A percentile compares a stretch with the other conserved stretches of the same genome.
Evolutionary conservation across 73 alveolate species (phyloP).

Genomic region (Paramecium caudatum): DNA sequence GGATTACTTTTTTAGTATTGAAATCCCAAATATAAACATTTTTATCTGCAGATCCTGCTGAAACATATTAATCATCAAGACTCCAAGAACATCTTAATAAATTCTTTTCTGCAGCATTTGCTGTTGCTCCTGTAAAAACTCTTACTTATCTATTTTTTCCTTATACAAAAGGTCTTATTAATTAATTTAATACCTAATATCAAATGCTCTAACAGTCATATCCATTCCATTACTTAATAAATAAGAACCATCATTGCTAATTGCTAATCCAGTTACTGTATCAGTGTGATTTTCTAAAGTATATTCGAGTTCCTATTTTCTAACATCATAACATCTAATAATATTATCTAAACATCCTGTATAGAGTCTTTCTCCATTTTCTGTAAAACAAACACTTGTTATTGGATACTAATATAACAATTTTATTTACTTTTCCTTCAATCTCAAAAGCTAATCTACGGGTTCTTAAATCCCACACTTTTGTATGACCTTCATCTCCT

Average conservation of each 20-base stretch:
- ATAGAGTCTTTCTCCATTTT: conserved; percentile 85
- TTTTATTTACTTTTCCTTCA: conserved; percentile 63
- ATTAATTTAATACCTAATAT: conserved; percentile 59
- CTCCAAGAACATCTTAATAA: conserved; percentile 92
- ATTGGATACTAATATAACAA: conserved; percentile 72
- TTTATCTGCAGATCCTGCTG: conserved; percentile 96
- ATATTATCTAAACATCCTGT: conserved; percentile 94
- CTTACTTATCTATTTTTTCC: conserved; percentile 82
- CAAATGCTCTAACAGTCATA: conserved; percentile 86
- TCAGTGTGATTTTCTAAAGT: conserved; percentile 92
- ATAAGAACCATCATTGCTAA: conserved; percentile 88
- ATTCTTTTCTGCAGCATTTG: conserved; percentile 89
- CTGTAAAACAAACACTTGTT: conserved; percentile 80
- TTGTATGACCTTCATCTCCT: conserved; percentile 85
- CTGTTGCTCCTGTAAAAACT: conserved; percentile 87
- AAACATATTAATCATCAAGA: conserved; percentile 82
- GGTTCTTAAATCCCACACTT: conserved; percentile 84
- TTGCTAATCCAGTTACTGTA: conserved; percentile 93
- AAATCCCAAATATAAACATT: conserved; percentile 94
- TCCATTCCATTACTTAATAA: conserved; percentile 93
- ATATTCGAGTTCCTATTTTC: conserved; percentile 89
- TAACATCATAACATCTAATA: conserved; percentile 89
- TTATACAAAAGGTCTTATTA: conserved; percentile 77
- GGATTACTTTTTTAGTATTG: conserved; percentile 83
- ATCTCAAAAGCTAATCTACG: conserved; percentile 69